Percentiles rank a stretch among this genome's conserved stretches.
Evolutionary conservation across 2,329 filamentous ascomycete species (phyloP).

Genomic region (Colletotrichum siamense): DNA sequence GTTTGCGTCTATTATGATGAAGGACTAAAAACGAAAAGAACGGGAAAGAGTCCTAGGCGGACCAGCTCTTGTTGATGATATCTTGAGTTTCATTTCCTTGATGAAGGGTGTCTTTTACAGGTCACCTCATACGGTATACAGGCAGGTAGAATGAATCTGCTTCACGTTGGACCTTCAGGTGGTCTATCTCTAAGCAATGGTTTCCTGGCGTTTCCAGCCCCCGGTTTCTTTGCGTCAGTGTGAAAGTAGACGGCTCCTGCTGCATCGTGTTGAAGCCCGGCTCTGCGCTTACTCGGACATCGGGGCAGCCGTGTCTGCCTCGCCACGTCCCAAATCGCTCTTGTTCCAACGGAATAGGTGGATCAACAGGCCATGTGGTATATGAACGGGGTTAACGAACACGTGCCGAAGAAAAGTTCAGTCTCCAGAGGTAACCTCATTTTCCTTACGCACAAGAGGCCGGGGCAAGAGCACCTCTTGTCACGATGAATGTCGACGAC

Average conservation of each 20-base stretch:
- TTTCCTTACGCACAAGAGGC: background rate
- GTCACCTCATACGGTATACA: background rate
- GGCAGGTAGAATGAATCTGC: slow-evolving; percentile 1
- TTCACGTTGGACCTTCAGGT: background rate
- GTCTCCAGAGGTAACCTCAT: background rate
- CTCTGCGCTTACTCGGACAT: background rate
- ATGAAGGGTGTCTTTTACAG: background rate
- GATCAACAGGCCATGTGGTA: too few species aligned
- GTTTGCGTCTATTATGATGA: slow-evolving; percentile 95
- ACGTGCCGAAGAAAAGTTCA: too few species aligned
- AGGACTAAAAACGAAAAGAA: slow-evolving; percentile 69
- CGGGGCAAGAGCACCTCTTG: background rate
- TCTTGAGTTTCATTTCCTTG: background rate
- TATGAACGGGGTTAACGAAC: too few species aligned
- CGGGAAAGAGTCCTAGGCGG: background rate
- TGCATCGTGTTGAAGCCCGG: background rate
- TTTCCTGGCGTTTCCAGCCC: background rate
- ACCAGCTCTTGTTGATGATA: slow-evolving; percentile 2
- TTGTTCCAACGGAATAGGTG: too few species aligned
- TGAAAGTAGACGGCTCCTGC: background rate
- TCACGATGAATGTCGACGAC: background rate
- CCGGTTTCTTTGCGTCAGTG: background rate
- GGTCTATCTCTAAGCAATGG: background rate
- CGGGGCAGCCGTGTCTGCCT: background rate
- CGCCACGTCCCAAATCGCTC: too few species aligned